Base-by-base conservation (phyloP, 2,329 filamentous ascomycete species). In the Proliferodiscus dingleyae region DNA sequence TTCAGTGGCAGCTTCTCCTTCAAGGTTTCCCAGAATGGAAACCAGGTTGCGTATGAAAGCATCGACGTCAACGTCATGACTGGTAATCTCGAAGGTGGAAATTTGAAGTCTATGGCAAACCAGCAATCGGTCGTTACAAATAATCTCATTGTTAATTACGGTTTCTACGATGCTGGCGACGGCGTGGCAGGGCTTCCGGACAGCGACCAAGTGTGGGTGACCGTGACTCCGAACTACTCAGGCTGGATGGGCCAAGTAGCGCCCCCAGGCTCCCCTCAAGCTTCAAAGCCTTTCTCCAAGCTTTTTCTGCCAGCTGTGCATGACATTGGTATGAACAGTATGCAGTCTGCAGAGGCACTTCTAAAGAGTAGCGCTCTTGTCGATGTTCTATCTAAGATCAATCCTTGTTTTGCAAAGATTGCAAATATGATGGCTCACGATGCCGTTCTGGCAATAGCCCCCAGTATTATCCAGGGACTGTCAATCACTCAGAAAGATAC, bases 291-390 rank as follows among this genome's bases (percentile, higher is more conserved):
- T 0, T 73, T 75, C 55, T 52, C 60, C 8, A 63, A 61, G 8
- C 62, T 74, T 43, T 70, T 74, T 1, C 64, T 75, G 1, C 69
- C 72, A 0, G 63, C 67, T 1, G 62, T 68, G 0, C 73, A 75
- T 56, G 72, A 75, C 49, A 66, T 70, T 11, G 72, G 73, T 21
- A 75, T 75, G 72, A 75, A 75, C 58, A 72, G 63, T 56, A 71
- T 75, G 71, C 54, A 66, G 7, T 71, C 61, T 39, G 62, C 64
- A 19, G 54, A 65, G 21, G 61, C 63, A 0, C 59, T 75, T 1
- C 62, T 75, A 7, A 52, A 61, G 10, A 55, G 55, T 43, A 47
- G 40, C 26, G 51, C 55, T 4, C 48, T 59, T 10, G 52, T 59
- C 23, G 64, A 68, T 19, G 61, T 66, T 5, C 34, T 60, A 23